Conservation (phyloP, 257 asterid genomes). For the Solanum chilense region DNA sequence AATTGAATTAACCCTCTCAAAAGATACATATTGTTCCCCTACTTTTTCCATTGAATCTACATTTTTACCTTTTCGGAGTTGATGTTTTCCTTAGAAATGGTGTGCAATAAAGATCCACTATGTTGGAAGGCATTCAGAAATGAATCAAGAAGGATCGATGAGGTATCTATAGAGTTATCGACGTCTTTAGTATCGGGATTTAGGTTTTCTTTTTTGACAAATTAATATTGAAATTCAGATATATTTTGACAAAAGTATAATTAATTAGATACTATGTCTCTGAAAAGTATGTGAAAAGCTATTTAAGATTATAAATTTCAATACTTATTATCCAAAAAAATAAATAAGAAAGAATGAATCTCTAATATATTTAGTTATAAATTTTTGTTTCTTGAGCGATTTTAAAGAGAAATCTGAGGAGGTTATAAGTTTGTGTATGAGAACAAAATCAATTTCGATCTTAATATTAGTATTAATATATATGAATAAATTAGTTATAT, state of each 20-base stretch:
- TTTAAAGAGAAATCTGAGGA: not conserved
- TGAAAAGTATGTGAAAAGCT: no score
- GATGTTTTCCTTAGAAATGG: no score
- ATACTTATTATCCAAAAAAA: not conserved
- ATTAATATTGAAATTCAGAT: not conserved
- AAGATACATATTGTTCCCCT: no score
- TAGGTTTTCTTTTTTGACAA: conserved; percentile 69
- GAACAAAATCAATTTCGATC: not conserved
- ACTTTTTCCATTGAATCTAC: no score
- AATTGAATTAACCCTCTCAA: no score
- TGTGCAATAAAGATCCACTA: no score
- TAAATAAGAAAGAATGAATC: not conserved
- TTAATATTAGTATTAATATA: not conserved
- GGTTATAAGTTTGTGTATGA: not conserved
- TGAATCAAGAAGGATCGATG: not conserved
- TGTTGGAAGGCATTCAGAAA: no score
- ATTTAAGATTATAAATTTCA: not conserved
- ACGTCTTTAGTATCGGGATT: conserved; percentile 80
- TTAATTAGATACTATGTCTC: no score
- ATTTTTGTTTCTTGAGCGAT: not conserved
- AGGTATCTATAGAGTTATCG: conserved; percentile 6
- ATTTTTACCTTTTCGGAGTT: no score
- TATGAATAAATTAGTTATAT: not conserved
- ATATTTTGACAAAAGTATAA: no score
- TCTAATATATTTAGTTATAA: not conserved